Conservation (phyloP, 352 stramenopile species). For the Globisporangium orthogonon region DNA sequence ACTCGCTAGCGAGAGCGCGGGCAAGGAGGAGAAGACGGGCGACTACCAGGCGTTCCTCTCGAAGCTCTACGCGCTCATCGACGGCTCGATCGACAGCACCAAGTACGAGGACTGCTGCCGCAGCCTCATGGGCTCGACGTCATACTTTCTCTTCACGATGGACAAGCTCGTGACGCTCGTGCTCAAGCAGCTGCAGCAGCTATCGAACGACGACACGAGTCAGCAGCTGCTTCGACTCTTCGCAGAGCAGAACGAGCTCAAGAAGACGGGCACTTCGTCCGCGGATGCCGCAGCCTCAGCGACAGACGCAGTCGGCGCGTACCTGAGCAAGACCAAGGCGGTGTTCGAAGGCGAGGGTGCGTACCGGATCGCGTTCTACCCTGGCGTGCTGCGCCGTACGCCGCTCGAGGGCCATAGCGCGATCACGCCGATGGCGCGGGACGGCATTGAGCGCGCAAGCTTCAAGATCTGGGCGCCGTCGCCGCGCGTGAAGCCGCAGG, state of each 20-base stretch:
- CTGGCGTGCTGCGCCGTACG: slow-evolving; percentile 70
- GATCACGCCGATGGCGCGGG: slow-evolving; percentile 30
- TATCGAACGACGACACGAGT: slow-evolving; percentile 76
- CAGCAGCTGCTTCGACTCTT: slow-evolving; percentile 78
- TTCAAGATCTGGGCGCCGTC: slow-evolving; percentile 82
- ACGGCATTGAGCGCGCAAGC: slow-evolving; percentile 17
- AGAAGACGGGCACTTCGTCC: slow-evolving; percentile 11
- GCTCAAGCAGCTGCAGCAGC: slow-evolving; percentile 87
- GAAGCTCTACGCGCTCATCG: slow-evolving; percentile 82
- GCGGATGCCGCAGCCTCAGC: slow-evolving; percentile 22
- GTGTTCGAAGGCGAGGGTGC: slow-evolving; percentile 81
- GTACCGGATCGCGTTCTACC: slow-evolving; percentile 82
- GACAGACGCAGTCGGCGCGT: slow-evolving; percentile 24
- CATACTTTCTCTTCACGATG: slow-evolving; percentile 91
- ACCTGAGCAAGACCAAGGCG: slow-evolving; percentile 71
- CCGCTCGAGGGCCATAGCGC: slow-evolving; percentile 41
- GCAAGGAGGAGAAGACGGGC: slow-evolving; percentile 66
- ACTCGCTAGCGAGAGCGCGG: slow-evolving; percentile 25
- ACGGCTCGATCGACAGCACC: slow-evolving; percentile 80
- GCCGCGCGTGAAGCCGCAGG: slow-evolving; percentile 56
- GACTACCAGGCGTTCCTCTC: slow-evolving; percentile 86
- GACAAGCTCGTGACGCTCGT: slow-evolving; percentile 84
- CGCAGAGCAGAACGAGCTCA: slow-evolving; percentile 32
- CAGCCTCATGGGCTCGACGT: slow-evolving; percentile 85
- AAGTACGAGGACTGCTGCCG: slow-evolving; percentile 89